Base-by-base conservation (phyloP, 768 basidiomycete species). In the Lactifluus subvellereus region DNA sequence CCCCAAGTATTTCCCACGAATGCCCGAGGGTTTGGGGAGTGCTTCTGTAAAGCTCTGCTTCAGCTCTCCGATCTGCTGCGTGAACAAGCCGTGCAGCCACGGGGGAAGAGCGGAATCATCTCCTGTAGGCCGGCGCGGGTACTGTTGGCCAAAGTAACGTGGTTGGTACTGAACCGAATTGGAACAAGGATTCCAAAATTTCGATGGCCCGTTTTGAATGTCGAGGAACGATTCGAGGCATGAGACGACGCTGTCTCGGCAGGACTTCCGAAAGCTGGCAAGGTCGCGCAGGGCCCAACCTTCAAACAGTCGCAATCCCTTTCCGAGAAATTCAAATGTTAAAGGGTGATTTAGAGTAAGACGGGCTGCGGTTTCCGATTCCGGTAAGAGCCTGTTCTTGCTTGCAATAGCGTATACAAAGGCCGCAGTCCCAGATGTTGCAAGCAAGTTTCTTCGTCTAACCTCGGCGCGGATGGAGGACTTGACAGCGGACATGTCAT, bases 401-500 rank as follows among this genome's bases (percentile, higher is more conserved):
- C 52, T 62, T 9, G 66, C 66, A 45, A 66, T 54, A 40, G 60
- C 62, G 56, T 62, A 70, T 5, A 61, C 57, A 1, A 57, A 60
- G 3, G 62, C 57, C 49, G 59, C 11, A 18, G n/a, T 9, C 20
- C 27, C 35, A 47, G 56, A 42, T 18, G 10, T 13, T 27, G 51
- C 16, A n/a, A 30, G 53, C 43, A 48, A 2, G 3, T 6, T 6
- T 11, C 13, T 35, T 20, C 37, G 13, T 13, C 18, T 8, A 49
- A 55, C 30, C 6, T 56, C 27, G 0, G 51, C 47, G 5, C 57
- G 57, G 37, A 59, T 53, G 42, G 57, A 54, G 8, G 52, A 48
- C 30, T 47, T 37, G n/a, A 65, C 51, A 43, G 37, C 42, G 20
- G 38, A 6, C 64, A 73, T 68, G 8, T 70, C 52, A 54, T 72